Conservation (phyloP, 2,329 filamentous ascomycete species). For the Thermothelomyces thermophilus region DNA sequence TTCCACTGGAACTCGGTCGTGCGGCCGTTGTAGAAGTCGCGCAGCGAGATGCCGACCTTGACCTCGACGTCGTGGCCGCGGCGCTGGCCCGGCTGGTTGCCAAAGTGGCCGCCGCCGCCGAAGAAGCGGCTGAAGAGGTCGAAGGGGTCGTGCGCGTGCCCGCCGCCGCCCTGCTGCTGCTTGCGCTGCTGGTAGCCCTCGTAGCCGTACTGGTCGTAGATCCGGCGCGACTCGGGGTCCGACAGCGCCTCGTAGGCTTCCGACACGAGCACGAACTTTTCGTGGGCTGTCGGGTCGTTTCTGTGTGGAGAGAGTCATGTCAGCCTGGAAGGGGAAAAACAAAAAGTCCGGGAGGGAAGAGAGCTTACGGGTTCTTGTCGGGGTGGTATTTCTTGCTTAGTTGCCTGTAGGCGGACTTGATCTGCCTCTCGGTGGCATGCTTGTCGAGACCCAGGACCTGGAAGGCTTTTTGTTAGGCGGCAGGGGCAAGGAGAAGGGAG, state of each 20-base stretch:
- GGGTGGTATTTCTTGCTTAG: slow-evolving; percentile 95
- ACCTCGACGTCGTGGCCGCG: slow-evolving; percentile 87
- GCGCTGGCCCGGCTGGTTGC: slow-evolving; percentile 64
- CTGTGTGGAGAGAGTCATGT: slow-evolving; percentile 38
- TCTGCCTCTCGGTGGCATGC: slow-evolving; percentile 73
- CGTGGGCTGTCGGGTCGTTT: slow-evolving; percentile 68
- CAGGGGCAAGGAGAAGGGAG: background rate
- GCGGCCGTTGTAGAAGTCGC: slow-evolving; percentile 87
- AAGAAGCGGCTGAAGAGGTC: slow-evolving; percentile 97
- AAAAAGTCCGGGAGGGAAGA: background rate
- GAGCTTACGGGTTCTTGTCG: slow-evolving; percentile 88
- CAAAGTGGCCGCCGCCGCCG: slow-evolving; percentile 80
- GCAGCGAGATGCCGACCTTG: slow-evolving; percentile 68
- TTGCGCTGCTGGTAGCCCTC: slow-evolving; percentile 82
- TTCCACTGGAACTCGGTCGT: slow-evolving; percentile 84
- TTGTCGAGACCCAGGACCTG: slow-evolving; percentile 75
- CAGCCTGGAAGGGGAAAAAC: background rate
- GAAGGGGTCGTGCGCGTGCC: slow-evolving; percentile 66
- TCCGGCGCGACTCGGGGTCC: slow-evolving; percentile 69
- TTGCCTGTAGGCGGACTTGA: slow-evolving; percentile 88
- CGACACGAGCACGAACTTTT: slow-evolving; percentile 89
- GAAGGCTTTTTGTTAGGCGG: background rate
- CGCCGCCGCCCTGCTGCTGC: slow-evolving; percentile 54
- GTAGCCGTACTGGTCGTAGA: slow-evolving; percentile 92
- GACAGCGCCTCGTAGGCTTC: slow-evolving; percentile 93